These are phyloP conservation scores for Nadsonia commutata DNA, from an alignment of 1,139 yeast species.

Conservation along the genomic window DNA sequence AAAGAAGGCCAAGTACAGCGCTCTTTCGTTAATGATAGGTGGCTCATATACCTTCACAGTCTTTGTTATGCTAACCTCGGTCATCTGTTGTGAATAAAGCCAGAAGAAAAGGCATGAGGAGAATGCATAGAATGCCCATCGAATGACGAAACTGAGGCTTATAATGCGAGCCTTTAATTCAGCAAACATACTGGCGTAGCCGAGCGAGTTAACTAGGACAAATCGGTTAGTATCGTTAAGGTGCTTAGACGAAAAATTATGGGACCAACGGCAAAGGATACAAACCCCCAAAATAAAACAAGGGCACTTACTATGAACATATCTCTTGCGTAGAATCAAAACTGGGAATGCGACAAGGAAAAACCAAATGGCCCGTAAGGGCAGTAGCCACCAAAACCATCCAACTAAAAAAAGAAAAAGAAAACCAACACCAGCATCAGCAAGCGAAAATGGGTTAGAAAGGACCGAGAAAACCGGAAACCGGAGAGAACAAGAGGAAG, in stretches of 20 bases:
- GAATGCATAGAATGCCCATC: slow-evolving; percentile 25
- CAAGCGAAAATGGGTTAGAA: background rate
- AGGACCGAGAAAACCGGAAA: too few relatives aligned
- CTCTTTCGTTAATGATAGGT: slow-evolving; percentile 48
- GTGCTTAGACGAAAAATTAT: background rate
- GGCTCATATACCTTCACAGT: slow-evolving; percentile 24
- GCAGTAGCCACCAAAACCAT: slow-evolving; percentile 15
- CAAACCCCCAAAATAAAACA: slow-evolving; percentile 9
- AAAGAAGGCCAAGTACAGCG: slow-evolving; percentile 37
- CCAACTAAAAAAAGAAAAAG: too few relatives aligned
- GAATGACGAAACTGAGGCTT: slow-evolving; percentile 27
- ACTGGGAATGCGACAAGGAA: slow-evolving; percentile 15
- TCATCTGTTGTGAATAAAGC: slow-evolving; percentile 22
- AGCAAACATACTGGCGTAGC: slow-evolving; percentile 11
- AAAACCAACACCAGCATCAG: too few relatives aligned
- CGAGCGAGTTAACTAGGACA: slow-evolving; percentile 5
- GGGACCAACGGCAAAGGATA: background rate
- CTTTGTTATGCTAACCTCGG: slow-evolving; percentile 10
- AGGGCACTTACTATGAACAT: slow-evolving; percentile 12
- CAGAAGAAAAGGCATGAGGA: slow-evolving; percentile 28
- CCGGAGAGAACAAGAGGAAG: too few relatives aligned
- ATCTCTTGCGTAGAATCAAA: slow-evolving; percentile 17
- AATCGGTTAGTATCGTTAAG: background rate
- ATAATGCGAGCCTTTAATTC: slow-evolving; percentile 31
- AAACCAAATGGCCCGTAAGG: slow-evolving; percentile 14